Base-by-base conservation (phyloP, 441 rosid genomes). In the Gossypium armourianum region DNA sequence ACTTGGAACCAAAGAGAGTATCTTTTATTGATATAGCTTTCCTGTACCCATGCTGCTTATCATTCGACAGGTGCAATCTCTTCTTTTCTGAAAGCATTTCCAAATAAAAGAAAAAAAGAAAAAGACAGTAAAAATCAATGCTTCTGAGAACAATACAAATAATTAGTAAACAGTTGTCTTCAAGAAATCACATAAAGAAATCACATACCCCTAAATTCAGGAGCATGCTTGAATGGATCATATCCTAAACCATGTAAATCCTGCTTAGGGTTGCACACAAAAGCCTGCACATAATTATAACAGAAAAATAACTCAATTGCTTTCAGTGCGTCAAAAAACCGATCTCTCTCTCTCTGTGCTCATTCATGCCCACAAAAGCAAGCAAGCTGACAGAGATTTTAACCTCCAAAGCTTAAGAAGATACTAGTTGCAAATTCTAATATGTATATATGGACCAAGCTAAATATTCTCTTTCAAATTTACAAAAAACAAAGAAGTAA, bases 211-310 rank as follows among this genome's bases (percentile, higher is more conserved):
- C 96, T 85, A 76, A 94, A 91, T 79, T 94, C 98, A 59, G 98
- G 98, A 84, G 98, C 98, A 83, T 90, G 84, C 85, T 87, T 88
- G 73, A 82, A 94, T 64, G 97, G 98, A 87, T 91, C 97, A 79
- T 74, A 91, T 32, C 97, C 98, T 76, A 94, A 76, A 76, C 98
- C 97, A 83, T 90, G 84, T 68, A 86, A 69, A 77, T 94, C 94
- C 79, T 90, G 90, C 84, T 94, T 94, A 19, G 97, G 98, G 73
- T 87, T 79, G 72, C 85, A 87, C 66, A 88, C 86, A 75, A 74
- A 86, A 56, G 83, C 85, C 98, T 94, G 82, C 68, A 80, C 75
- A 43, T 75, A 73, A 70, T n/a, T 10, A 32, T 56, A 20, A 69
- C 2, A 26, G 32, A 4, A 70, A 8, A 43, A 13, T n/a, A 69